phyloP scores from a whole-genome alignment of 2,329 filamentous ascomycete species.

The Pseudogymnoascus sp. region DNA sequence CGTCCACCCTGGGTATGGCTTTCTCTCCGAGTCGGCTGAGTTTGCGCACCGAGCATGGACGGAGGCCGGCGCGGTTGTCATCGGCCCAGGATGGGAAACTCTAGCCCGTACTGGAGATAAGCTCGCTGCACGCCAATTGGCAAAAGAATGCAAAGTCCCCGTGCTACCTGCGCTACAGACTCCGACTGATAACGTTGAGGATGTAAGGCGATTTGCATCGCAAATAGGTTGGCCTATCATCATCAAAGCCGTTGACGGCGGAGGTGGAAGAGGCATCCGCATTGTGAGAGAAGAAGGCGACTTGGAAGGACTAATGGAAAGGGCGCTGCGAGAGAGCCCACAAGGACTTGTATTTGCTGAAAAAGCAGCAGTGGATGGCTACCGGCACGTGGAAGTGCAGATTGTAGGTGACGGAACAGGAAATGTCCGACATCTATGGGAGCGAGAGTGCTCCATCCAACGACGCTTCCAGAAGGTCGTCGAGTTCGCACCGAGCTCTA shows the following conservation, averaged over 20 bases:
- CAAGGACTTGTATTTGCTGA: conserved; percentile 52
- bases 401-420: conserved; percentile 57
- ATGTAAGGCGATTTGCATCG: conserved; percentile 45
- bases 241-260: conserved; percentile 54
- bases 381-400: conserved; percentile 61
- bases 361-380: conserved; percentile 51
- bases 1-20: conserved; percentile 69
- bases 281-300: conserved; percentile 45
- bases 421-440: conserved; percentile 52
- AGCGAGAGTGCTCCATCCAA: conserved; percentile 62
- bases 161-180: conserved; percentile 66
- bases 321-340: conserved; percentile 56
- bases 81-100: conserved; percentile 50
- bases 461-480: conserved; percentile 63
- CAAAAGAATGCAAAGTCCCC: conserved; percentile 55
- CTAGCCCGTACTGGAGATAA: conserved; percentile 32
- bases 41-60: conserved; percentile 61
- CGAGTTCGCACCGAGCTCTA: conserved; percentile 61
- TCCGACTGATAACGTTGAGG: conserved; percentile 50
- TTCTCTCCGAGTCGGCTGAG: conserved; percentile 59
- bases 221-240: conserved; percentile 40
- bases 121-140: conserved; percentile 58
- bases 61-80: conserved; percentile 61
- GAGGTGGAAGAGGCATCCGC: conserved; percentile 59
- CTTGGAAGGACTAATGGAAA: conserved; percentile 44